Evolutionary conservation across 1,284 basidiomycete genomes (phyloP).

Genomic region (Cryptococcus sp.): DNA sequence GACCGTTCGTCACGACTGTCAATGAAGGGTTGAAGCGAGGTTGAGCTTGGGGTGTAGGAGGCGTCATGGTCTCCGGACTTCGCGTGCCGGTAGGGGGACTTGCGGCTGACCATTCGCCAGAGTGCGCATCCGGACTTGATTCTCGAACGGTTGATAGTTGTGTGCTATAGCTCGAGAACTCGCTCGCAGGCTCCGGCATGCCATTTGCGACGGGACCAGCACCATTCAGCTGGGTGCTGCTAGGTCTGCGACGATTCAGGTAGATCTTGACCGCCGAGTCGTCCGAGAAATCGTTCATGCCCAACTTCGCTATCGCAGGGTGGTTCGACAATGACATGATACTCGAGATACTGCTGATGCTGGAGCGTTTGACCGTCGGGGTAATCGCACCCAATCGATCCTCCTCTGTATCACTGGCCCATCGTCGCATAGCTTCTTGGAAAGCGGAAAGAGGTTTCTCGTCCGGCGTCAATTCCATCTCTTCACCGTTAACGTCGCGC

Average conservation of each 20-base stretch:
- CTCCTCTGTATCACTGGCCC: constrained; percentile 34
- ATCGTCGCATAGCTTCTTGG: constrained; percentile 61
- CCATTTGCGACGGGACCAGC: constrained; percentile 1
- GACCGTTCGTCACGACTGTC: constrained; percentile 52
- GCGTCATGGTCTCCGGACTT: constrained; percentile 16
- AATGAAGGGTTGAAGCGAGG: constrained; percentile 57
- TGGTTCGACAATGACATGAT: constrained; percentile 85
- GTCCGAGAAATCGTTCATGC: constrained; percentile 96
- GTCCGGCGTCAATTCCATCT: constrained; percentile 66
- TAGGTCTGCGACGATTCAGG: constrained; percentile 63
- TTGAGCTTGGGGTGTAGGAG: constrained; percentile 39
- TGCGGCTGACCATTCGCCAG: constrained; percentile 13
- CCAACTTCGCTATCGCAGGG: constrained; percentile 86
- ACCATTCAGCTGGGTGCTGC: constrained; percentile 32
- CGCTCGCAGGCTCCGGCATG: constrained; percentile 26
- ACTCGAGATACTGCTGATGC: constrained; percentile 89
- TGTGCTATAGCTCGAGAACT: constrained; percentile 33
- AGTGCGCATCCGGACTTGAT: constrained; percentile 17
- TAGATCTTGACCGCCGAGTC: constrained; percentile 97
- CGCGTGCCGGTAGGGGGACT: not conserved
- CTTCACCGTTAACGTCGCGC: constrained; percentile 82
- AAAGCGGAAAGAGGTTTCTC: constrained; percentile 86
- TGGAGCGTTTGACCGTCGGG: constrained; percentile 87
- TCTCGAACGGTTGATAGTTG: constrained; percentile 31
- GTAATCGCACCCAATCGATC: constrained; percentile 47